These are phyloP conservation scores for Cenchrus americanus DNA, from an alignment of 176 grass and related monocot genomes.

Conservation along the genomic window DNA sequence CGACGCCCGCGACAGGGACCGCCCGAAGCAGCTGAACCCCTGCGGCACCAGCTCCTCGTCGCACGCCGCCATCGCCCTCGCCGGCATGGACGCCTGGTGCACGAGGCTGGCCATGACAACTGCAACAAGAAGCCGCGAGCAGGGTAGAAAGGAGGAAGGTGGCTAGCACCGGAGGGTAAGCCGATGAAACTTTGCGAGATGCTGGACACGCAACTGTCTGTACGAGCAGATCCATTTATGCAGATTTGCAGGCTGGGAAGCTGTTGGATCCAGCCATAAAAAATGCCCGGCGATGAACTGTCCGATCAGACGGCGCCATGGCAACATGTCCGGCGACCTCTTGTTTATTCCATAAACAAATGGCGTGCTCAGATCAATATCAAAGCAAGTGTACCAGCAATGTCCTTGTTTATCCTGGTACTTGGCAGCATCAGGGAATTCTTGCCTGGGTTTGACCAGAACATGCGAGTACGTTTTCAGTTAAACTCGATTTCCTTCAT, in stretches of 20 bases:
- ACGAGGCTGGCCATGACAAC: conserved; percentile 49
- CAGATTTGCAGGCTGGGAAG: conserved; percentile 10
- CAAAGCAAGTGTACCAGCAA: conserved; percentile 45
- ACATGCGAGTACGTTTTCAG: not conserved
- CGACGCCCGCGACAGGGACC: conserved; percentile 53
- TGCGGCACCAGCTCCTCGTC: conserved; percentile 46
- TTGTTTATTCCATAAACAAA: conserved; percentile 48
- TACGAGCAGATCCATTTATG: conserved; percentile 24
- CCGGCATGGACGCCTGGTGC: conserved; percentile 53
- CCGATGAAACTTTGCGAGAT: not conserved
- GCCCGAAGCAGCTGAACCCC: conserved; percentile 61
- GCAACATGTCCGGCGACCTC: conserved; percentile 38
- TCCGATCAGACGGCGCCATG: conserved; percentile 48
- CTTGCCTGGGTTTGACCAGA: conserved; percentile 49
- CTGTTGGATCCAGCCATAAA: conserved; percentile 57
- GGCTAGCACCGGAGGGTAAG: not conserved
- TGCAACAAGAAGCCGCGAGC: not conserved
- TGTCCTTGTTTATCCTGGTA: conserved; percentile 49
- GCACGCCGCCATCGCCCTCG: conserved; percentile 16
- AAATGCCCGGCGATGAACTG: conserved; percentile 46
- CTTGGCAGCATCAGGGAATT: conserved; percentile 46
- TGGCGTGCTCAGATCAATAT: conserved; percentile 8
- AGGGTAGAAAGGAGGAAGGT: not conserved
- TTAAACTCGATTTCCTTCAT: not conserved
- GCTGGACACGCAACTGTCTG: not conserved